Evolutionary conservation across 164 flowering plant species (phyloP).

Genomic region (Litsea cubeba): DNA sequence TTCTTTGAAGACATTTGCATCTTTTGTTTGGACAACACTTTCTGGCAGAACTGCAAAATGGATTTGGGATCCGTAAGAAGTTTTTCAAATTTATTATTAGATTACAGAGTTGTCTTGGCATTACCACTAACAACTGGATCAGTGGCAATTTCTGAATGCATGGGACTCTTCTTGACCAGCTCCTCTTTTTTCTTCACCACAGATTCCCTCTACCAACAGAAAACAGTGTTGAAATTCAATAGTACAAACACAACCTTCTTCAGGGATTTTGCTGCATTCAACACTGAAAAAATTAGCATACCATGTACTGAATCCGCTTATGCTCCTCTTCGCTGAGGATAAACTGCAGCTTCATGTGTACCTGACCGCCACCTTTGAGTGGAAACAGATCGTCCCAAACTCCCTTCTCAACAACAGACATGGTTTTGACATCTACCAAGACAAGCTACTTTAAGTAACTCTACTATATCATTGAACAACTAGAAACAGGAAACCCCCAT

Average conservation of each 20-base stretch:
- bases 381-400: slow-evolving; percentile 62
- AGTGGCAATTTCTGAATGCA: slow-evolving; percentile 13
- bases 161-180: slow-evolving; percentile 19
- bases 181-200: slow-evolving; percentile 64
- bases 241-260: background rate
- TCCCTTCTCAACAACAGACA: slow-evolving; percentile 64
- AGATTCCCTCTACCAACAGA: slow-evolving; percentile 58
- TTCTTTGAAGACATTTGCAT: slow-evolving; percentile 10
- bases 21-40: slow-evolving; percentile 22
- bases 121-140: slow-evolving; percentile 12
- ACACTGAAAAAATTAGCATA: slow-evolving; percentile 13
- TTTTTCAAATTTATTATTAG: slow-evolving; percentile 22
- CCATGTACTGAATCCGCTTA: slow-evolving; percentile 53
- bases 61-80: slow-evolving; percentile 31
- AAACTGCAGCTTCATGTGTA: slow-evolving; percentile 73
- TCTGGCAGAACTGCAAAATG: slow-evolving; percentile 36
- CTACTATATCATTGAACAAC: background rate
- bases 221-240: background rate
- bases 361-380: slow-evolving; percentile 65
- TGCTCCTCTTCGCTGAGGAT: slow-evolving; percentile 72
- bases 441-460: background rate
- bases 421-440: slow-evolving; percentile 48
- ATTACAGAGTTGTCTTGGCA: slow-evolving; percentile 9
- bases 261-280: background rate
- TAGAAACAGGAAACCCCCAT: background rate